These are phyloP conservation scores for Beverwykella pulmonaria DNA, from an alignment of 495 filamentous ascomycete genomes.

Conservation along the genomic window DNA sequence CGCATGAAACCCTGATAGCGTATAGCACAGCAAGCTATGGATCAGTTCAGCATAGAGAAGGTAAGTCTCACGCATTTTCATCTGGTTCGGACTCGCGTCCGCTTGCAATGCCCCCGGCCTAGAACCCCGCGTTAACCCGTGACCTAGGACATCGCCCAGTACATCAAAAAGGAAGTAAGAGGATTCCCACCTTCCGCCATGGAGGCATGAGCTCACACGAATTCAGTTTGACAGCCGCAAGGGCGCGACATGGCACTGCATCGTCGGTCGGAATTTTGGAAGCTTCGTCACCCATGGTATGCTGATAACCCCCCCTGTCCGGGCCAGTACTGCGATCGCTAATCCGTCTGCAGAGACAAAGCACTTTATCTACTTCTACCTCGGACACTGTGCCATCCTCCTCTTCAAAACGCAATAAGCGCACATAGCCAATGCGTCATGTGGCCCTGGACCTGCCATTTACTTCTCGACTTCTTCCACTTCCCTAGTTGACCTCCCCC, in stretches of 20 bases:
- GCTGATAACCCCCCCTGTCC: constrained; percentile 20
- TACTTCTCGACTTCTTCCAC: neutral
- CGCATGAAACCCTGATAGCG: constrained; percentile 10
- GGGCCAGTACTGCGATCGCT: neutral
- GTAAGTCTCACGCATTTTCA: constrained; percentile 47
- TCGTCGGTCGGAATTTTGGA: constrained; percentile 97
- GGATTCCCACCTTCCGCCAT: neutral
- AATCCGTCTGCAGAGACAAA: constrained; percentile 73
- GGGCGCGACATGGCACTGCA: constrained; percentile 97
- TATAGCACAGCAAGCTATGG: constrained; percentile 89
- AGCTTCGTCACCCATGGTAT: constrained; percentile 98
- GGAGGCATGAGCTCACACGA: neutral
- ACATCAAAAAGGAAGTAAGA: constrained; percentile 92
- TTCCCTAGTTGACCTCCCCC: neutral
- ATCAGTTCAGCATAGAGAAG: constrained; percentile 92
- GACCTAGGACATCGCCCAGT: constrained; percentile 85
- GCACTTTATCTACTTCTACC: constrained; percentile 99
- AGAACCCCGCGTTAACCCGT: constrained; percentile 33
- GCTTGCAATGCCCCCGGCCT: neutral
- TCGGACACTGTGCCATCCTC: constrained; percentile 96
- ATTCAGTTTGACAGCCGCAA: constrained; percentile 83
- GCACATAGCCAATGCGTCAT: neutral
- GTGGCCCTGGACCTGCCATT: neutral
- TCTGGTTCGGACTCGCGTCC: neutral
- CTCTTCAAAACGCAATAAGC: constrained; percentile 96